A percentile compares a stretch with the other conserved stretches of the same genome.
phyloP scores from a whole-genome alignment of 768 basidiomycete species.

The Tylopilus vinaceipallidus region DNA sequence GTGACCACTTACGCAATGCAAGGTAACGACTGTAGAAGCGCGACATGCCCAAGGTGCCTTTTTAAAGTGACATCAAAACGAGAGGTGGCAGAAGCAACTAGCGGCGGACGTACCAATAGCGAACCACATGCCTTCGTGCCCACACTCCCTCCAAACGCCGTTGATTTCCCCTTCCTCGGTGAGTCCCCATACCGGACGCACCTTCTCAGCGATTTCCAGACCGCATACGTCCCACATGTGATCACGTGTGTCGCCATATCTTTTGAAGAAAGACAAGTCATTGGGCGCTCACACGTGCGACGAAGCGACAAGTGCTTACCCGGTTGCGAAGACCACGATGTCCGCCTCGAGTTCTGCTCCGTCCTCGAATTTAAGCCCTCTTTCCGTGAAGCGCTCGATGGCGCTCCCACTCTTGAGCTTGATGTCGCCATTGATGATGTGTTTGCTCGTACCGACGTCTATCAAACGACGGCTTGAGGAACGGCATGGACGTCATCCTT shows the following conservation, averaged over 20 bases:
- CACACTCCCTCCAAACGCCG: constrained; percentile 34
- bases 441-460: constrained; percentile 42
- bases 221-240: constrained; percentile 45
- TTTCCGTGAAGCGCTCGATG: constrained; percentile 31
- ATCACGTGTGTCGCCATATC: constrained; percentile 45
- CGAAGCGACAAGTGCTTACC: constrained; percentile 10
- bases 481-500: too few species aligned
- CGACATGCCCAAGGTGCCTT: constrained; percentile 24
- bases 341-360: constrained; percentile 33
- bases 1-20: constrained; percentile 28
- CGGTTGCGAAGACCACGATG: constrained; percentile 32
- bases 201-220: constrained; percentile 41
- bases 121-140: constrained; percentile 37
- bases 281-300: not conserved
- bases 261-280: constrained; percentile 20
- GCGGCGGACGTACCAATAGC: constrained; percentile 22
- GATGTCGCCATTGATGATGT: constrained; percentile 47
- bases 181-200: constrained; percentile 59
- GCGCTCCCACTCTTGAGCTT: constrained; percentile 46
- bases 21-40: constrained; percentile 33
- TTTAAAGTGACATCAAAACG: not conserved
- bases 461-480: not conserved
- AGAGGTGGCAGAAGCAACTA: not conserved
- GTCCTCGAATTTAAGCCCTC: constrained; percentile 29
- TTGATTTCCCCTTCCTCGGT: constrained; percentile 61